Evolutionary conservation across 495 filamentous ascomycete species (phyloP), one percentile per base, ranked within the genome.

Genomic region (Glonium stellatum): DNA sequence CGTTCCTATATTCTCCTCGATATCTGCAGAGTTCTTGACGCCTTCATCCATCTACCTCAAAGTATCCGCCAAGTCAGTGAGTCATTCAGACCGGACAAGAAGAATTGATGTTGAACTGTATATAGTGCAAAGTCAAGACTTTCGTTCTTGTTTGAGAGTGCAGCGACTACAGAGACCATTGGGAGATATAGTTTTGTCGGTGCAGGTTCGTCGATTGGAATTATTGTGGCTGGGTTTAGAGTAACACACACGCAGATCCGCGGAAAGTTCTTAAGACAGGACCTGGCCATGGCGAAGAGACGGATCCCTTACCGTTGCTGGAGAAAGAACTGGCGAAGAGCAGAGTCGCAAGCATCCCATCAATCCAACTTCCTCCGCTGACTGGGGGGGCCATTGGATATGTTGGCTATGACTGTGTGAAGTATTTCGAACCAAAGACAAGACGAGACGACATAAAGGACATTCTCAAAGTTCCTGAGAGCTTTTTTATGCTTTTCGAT

Each of bases 401-500:
- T 70, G 88, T 98, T 5, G 90, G 90, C 41, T 98, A 97, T 71
- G 93, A 98, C 71, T 98, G 93, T 73, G 87, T 98, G 61, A 84
- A 84, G 70, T 98, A 98, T 73, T 98, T 98, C 63, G 93, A 98
- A 76, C 93, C 93, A 34, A 90, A 87, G 77, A 96, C 93, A 0
- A 84, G 83, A 18, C 82, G 92, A 44, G 82, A 68, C 25, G 65
- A 85, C 3, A 83, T 96, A 77, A 88, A 92, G 73, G 93, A 98
- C 75, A 77, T 92, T 1, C 79, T 97, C 18, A 75, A 85, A 46
- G 87, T 96, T 19, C 93, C 93, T 1, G 93, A 98, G 76, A 89
- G 88, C 13, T 76, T 98, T 1, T 98, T 98, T 74, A 98, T 98
- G 93, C 80, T 98, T 22, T 97, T 88, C 76, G 89, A 97, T 69